phyloP scores from a whole-genome alignment of 768 basidiomycete genomes.

The Psilocybe azurescens region DNA sequence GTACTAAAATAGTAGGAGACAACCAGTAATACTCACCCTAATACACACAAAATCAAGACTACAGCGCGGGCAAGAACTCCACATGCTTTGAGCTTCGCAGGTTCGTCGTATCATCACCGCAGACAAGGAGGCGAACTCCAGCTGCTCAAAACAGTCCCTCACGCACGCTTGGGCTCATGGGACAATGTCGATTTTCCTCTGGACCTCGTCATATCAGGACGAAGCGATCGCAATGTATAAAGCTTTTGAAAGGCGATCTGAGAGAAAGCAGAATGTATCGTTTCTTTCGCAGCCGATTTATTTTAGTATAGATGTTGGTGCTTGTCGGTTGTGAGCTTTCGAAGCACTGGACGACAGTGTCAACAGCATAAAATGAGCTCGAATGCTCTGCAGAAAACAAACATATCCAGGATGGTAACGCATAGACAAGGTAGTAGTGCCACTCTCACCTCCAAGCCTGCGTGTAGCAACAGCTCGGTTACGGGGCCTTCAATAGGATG shows the following conservation, averaged over 20 bases:
- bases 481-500: too few relatives aligned
- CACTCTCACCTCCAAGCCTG: too few relatives aligned
- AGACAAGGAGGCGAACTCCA: conserved; percentile 24
- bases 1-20: not conserved
- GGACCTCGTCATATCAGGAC: conserved; percentile 18
- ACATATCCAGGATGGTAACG: too few relatives aligned
- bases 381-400: too few relatives aligned
- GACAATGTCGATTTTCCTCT: conserved; percentile 14
- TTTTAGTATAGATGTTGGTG: not conserved
- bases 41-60: not conserved
- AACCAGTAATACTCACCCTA: not conserved
- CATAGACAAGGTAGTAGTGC: too few relatives aligned
- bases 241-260: conserved; percentile 15
- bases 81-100: conserved; percentile 28
- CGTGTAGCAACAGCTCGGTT: too few relatives aligned
- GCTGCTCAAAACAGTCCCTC: conserved; percentile 20
- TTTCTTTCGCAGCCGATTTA: not conserved
- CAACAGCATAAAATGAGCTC: too few relatives aligned
- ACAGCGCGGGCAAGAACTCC: conserved; percentile 11
- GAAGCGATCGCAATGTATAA: conserved; percentile 22
- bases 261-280: not conserved
- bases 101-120: conserved; percentile 28
- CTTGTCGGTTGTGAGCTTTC: not conserved
- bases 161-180: conserved; percentile 19
- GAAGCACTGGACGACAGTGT: too few relatives aligned